Evolutionary conservation across 129 eudicot genomes (phyloP).

Genomic region (Lactuca saligna): DNA sequence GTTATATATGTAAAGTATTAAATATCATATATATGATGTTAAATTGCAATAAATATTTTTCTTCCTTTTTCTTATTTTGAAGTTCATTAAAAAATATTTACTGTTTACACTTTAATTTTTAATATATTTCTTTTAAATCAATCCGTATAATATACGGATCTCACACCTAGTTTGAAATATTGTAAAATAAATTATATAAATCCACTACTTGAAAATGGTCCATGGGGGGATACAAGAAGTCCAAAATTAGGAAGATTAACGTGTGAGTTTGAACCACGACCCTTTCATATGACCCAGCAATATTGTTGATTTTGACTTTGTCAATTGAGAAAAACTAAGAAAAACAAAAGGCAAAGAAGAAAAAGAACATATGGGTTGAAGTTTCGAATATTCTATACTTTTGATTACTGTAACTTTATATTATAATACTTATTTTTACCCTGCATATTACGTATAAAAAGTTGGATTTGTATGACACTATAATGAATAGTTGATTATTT

Average conservation of each 20-base stretch:
- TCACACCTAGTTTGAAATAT: too few species aligned
- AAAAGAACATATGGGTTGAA: neutral
- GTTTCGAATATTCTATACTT: neutral
- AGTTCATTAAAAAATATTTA: too few species aligned
- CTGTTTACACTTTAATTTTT: too few species aligned
- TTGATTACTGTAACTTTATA: neutral
- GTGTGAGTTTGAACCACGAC: constrained; percentile 36
- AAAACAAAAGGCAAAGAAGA: neutral
- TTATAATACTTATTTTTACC: neutral
- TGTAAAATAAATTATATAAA: neutral
- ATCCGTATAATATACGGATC: too few species aligned
- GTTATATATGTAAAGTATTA: too few species aligned
- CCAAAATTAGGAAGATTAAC: constrained; percentile 28
- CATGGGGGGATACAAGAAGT: constrained; percentile 1
- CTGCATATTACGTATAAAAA: neutral
- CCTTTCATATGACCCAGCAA: constrained; percentile 18
- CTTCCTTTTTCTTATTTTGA: too few species aligned
- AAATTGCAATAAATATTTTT: too few species aligned
- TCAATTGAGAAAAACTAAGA: constrained; percentile 13
- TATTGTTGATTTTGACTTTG: constrained; percentile 30
- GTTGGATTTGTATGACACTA: neutral
- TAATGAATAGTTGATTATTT: neutral
- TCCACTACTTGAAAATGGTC: neutral
- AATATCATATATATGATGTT: too few species aligned
- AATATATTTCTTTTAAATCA: too few species aligned